A percentile compares a stretch with the other conserved stretches of the same genome.
phyloP scores from a whole-genome alignment of 23 red algal genomes.

The Cyanidioschyzon merolae region DNA sequence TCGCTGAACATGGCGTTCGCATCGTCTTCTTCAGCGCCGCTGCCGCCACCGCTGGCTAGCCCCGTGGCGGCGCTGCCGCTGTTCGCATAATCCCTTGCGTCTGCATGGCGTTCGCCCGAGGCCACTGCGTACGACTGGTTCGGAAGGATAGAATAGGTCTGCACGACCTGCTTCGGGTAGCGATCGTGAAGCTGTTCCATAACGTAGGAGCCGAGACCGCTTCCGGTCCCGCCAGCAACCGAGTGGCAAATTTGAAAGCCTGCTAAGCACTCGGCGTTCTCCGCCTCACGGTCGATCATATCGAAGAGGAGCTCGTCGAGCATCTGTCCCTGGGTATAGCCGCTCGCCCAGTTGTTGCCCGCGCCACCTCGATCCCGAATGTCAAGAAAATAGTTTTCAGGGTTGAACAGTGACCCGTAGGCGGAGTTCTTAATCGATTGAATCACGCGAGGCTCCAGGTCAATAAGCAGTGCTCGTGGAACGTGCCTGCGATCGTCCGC shows the following conservation, averaged over 20 bases:
- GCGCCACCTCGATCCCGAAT: conserved; percentile 65
- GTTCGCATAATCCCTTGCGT: neutral
- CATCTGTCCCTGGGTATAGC: conserved; percentile 80
- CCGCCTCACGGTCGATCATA: conserved; percentile 97
- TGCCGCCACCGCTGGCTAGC: neutral
- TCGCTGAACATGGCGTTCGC: conserved; percentile 32
- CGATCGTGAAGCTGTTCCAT: conserved; percentile 80
- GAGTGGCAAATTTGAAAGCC: conserved; percentile 87
- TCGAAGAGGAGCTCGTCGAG: conserved; percentile 95
- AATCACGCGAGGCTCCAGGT: conserved; percentile 94
- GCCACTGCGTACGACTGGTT: conserved; percentile 37
- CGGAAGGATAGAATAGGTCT: conserved; percentile 97
- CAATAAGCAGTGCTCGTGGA: conserved; percentile 85
- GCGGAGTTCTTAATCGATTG: conserved; percentile 32
- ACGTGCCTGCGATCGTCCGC: conserved; percentile 93
- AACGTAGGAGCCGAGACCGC: conserved; percentile 78
- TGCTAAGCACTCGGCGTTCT: conserved; percentile 80
- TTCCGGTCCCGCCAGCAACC: conserved; percentile 90
- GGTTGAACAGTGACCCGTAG: conserved; percentile 79
- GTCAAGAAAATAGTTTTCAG: conserved; percentile 87
- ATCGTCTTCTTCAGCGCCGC: conserved; percentile 27
- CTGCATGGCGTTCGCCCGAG: neutral
- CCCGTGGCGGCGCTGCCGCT: neutral
- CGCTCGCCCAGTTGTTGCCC: conserved; percentile 95
- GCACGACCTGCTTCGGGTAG: conserved; percentile 93